Evolutionary conservation across 2,329 filamentous ascomycete species (phyloP).

Genomic region (Coniochaeta sp.): DNA sequence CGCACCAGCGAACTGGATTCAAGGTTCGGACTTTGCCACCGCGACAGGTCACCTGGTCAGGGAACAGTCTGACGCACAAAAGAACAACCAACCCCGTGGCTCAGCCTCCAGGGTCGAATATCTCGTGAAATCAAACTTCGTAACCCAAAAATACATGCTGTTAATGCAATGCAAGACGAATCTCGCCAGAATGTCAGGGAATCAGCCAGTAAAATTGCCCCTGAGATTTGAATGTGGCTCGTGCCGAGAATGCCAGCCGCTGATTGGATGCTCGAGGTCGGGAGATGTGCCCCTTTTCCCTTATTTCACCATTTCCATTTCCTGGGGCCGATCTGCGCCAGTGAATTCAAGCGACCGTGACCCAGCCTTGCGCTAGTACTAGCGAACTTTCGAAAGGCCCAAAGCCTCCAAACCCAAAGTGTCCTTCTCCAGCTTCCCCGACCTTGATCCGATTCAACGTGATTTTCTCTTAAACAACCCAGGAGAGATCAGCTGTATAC

Average conservation of each 20-base stretch:
- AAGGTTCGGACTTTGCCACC: not conserved
- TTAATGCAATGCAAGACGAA: not conserved
- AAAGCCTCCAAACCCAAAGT: not conserved
- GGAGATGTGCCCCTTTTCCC: not conserved
- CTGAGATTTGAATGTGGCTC: constrained; percentile 2
- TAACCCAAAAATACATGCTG: not conserved
- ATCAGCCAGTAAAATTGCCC: not conserved
- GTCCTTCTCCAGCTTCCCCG: not conserved
- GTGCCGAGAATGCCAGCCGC: not conserved
- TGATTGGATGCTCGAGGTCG: not conserved
- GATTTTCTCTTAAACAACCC: not conserved
- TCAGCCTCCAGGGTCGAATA: not conserved
- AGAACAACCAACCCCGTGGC: not conserved
- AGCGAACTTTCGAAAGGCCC: not conserved
- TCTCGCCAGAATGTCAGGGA: not conserved
- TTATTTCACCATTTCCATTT: not conserved
- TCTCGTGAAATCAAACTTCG: not conserved
- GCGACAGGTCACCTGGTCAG: not conserved
- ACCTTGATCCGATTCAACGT: not conserved
- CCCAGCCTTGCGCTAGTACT: not conserved
- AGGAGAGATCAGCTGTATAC: not conserved
- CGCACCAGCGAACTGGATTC: not conserved
- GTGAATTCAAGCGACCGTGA: not conserved
- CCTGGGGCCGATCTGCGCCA: not conserved
- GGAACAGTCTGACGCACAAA: not conserved